phyloP scores from a whole-genome alignment of 306 rosid species.

The Cicer cuneatum region DNA sequence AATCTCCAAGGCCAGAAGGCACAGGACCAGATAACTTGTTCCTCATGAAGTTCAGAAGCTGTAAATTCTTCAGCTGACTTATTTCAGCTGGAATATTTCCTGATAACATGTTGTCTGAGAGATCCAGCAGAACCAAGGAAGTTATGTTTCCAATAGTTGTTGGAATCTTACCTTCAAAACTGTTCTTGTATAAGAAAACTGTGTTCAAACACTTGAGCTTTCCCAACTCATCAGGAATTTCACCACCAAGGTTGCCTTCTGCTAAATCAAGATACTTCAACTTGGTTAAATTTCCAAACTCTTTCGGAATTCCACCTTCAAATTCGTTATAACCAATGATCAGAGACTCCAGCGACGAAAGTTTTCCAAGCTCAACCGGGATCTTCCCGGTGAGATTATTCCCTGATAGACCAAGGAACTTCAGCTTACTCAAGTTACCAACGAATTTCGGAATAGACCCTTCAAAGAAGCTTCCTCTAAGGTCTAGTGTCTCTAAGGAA shows the following conservation, averaged over 20 bases:
- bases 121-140: slow-evolving; percentile 68
- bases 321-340: slow-evolving; percentile 85
- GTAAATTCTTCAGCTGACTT: slow-evolving; percentile 66
- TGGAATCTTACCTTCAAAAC: slow-evolving; percentile 70
- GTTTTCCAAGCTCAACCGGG: slow-evolving; percentile 74
- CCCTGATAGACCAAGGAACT: slow-evolving; percentile 92
- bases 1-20: slow-evolving; percentile 69
- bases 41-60: slow-evolving; percentile 84
- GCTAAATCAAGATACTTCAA: slow-evolving; percentile 90
- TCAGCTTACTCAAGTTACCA: slow-evolving; percentile 64
- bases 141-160: slow-evolving; percentile 56
- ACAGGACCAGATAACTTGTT: slow-evolving; percentile 76
- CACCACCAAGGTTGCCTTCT: slow-evolving; percentile 76
- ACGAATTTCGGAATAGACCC: slow-evolving; percentile 72
- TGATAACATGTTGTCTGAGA: slow-evolving; percentile 76
- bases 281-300: slow-evolving; percentile 81
- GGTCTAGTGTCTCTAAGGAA: slow-evolving; percentile 72
- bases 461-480: slow-evolving; percentile 83
- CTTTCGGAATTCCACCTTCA: slow-evolving; percentile 76
- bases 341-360: slow-evolving; percentile 69
- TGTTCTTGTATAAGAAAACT: slow-evolving; percentile 72
- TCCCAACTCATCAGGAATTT: slow-evolving; percentile 83
- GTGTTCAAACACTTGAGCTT: slow-evolving; percentile 65
- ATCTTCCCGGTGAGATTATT: slow-evolving; percentile 80
- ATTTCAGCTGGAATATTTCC: slow-evolving; percentile 76